Evolutionary conservation across 1,139 yeast genomes (phyloP), one percentile per base, ranked within the genome.

Genomic region (Saccharomycopsis hybrid): DNA sequence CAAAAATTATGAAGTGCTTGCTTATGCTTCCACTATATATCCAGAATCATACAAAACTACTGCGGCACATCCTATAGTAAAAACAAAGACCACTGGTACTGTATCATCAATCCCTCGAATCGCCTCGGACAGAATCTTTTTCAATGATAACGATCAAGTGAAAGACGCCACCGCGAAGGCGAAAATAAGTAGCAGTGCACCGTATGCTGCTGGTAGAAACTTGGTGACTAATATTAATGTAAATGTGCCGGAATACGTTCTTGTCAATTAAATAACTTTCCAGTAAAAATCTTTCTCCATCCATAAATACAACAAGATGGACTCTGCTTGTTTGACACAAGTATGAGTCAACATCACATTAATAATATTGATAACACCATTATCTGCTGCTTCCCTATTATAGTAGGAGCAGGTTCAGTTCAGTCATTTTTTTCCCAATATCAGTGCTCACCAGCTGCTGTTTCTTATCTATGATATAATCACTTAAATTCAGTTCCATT

Each of bases 171-270:
- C 4, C 8, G 44, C 29, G 4, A 11, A 35, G n/a, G n/a, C n/a
- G n/a, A n/a, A n/a, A n/a, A n/a, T n/a, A n/a, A n/a, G n/a, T n/a
- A n/a, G n/a, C n/a, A n/a, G n/a, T n/a, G n/a, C n/a, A n/a, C n/a
- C n/a, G n/a, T n/a, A n/a, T n/a, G n/a, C n/a, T n/a, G n/a, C n/a
- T n/a, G n/a, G n/a, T n/a, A n/a, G n/a, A n/a, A n/a, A n/a, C n/a
- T n/a, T n/a, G n/a, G n/a, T n/a, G n/a, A n/a, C 33, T 11, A 13
- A 25, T 3, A 13, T 39, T 25, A 28, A 39, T n/a, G n/a, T 8
- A 3, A 39, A 44, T 13, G 44, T 48, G n/a, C 48, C 44, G 4
- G 51, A 48, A n/a, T 48, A 48, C 31, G 37, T 30, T 18, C 45
- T 48, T 25, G 51, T 49, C 4, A 24, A 18, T 13, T 36, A 36